Evolutionary conservation across 768 basidiomycete species (phyloP).

Genomic region (Trametes sanguinea): DNA sequence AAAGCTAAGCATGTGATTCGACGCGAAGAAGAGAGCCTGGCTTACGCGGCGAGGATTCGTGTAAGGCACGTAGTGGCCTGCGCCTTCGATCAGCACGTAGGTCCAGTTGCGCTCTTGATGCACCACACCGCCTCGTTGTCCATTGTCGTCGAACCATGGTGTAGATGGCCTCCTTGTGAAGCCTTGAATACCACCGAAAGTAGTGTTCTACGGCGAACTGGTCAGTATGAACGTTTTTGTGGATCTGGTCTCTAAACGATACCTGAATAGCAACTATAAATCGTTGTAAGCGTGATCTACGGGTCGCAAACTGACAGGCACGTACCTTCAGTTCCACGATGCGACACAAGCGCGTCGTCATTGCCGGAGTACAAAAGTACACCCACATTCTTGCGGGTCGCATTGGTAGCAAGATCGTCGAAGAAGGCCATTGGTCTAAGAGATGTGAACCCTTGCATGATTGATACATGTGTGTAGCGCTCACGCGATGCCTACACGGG

Average conservation of each 20-base stretch:
- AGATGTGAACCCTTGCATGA: neutral
- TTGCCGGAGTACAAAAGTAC: slow-evolving; percentile 70
- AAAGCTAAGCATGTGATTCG: neutral
- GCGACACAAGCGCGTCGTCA: slow-evolving; percentile 65
- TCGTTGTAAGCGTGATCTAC: neutral
- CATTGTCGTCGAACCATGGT: slow-evolving; percentile 61
- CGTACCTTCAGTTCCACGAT: slow-evolving; percentile 63
- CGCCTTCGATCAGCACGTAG: slow-evolving; percentile 40
- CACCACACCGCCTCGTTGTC: slow-evolving; percentile 64
- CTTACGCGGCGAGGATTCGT: slow-evolving; percentile 46
- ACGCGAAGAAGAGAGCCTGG: too few relatives aligned
- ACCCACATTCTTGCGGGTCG: slow-evolving; percentile 48
- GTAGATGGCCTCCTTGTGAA: slow-evolving; percentile 71
- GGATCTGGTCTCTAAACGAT: neutral
- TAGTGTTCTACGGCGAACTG: slow-evolving; percentile 59
- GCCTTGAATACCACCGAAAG: slow-evolving; percentile 76
- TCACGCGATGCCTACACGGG: slow-evolving; percentile 36
- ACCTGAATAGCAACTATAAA: slow-evolving; percentile 49
- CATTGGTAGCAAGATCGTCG: slow-evolving; percentile 63
- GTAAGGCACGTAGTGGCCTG: slow-evolving; percentile 43
- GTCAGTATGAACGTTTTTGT: neutral
- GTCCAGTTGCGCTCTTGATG: slow-evolving; percentile 71
- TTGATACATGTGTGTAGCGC: slow-evolving; percentile 6
- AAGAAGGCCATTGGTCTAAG: slow-evolving; percentile 63
- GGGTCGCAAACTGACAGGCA: neutral